phyloP scores from a whole-genome alignment of 768 basidiomycete genomes.

The Leccinum barrowsii region DNA sequence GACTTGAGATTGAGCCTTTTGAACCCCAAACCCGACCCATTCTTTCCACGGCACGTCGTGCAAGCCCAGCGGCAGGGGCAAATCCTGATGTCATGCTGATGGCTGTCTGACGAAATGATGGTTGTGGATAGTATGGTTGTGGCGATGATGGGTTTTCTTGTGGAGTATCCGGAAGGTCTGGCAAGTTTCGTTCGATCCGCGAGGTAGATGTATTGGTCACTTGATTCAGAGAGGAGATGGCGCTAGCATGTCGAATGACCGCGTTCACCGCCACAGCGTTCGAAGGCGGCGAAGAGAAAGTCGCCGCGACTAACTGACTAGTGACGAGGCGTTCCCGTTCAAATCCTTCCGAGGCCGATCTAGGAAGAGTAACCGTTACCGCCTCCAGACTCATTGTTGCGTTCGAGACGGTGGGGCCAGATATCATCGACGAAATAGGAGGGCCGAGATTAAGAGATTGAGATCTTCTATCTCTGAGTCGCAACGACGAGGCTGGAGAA shows the following conservation, averaged over 20 bases:
- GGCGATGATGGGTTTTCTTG: slow-evolving; percentile 8
- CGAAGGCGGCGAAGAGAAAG: slow-evolving; percentile 33
- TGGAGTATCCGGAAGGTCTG: slow-evolving; percentile 26
- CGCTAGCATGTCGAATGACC: slow-evolving; percentile 24
- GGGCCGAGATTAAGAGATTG: slow-evolving; percentile 57
- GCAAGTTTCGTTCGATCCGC: slow-evolving; percentile 27
- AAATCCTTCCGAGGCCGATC: slow-evolving; percentile 25
- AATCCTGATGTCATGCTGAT: slow-evolving; percentile 69
- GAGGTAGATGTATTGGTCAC: slow-evolving; percentile 29
- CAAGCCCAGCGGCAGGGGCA: slow-evolving; percentile 70
- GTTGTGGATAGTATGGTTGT: slow-evolving; percentile 18
- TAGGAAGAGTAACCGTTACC: slow-evolving; percentile 27
- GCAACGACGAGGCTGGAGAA: slow-evolving; percentile 45
- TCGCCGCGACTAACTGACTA: slow-evolving; percentile 39
- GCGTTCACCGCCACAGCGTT: slow-evolving; percentile 21
- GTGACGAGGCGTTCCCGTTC: slow-evolving; percentile 43
- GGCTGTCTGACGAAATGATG: slow-evolving; percentile 57
- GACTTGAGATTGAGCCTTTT: slow-evolving; percentile 34
- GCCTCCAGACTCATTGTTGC: slow-evolving; percentile 32
- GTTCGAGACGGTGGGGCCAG: slow-evolving; percentile 22
- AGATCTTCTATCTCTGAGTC: slow-evolving; percentile 55
- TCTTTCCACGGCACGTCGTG: slow-evolving; percentile 74
- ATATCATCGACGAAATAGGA: slow-evolving; percentile 28
- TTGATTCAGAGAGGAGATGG: slow-evolving; percentile 14
- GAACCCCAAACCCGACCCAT: slow-evolving; percentile 65